These are phyloP conservation scores for Fusarium secorum DNA, from an alignment of 2,329 filamentous ascomycete species.

Conservation along the genomic window DNA sequence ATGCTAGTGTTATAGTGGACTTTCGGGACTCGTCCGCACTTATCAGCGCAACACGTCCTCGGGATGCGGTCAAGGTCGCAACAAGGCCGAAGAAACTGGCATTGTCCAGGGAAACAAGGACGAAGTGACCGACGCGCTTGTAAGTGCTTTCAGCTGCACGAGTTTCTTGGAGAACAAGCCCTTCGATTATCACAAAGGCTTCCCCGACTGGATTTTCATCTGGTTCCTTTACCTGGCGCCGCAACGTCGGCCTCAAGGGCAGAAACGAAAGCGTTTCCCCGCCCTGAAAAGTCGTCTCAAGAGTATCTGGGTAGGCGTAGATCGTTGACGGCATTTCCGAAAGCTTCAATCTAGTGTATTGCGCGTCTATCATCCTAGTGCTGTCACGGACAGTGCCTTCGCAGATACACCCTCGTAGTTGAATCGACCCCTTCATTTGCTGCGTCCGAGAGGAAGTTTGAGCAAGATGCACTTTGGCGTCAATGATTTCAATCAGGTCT, in stretches of 20 bases:
- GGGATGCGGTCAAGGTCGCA: neutral
- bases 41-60: neutral
- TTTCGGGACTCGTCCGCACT: neutral
- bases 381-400: neutral
- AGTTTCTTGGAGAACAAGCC: neutral
- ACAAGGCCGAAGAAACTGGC: neutral
- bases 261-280: neutral
- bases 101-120: neutral
- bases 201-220: neutral
- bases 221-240: neutral
- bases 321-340: neutral
- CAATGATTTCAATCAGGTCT: neutral
- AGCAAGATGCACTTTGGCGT: neutral
- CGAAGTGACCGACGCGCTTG: neutral
- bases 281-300: neutral
- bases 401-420: neutral
- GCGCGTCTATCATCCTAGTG: too few relatives aligned
- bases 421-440: neutral
- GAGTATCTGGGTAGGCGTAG: neutral
- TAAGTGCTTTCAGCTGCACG: neutral
- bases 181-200: neutral
- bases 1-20: neutral
- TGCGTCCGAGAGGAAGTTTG: neutral
- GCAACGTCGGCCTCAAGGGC: neutral
- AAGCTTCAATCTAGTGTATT: rapidly evolving